A percentile compares a stretch with the other conserved stretches of the same genome.
phyloP scores from a whole-genome alignment of 1,139 yeast species.

The Pichia sp. region DNA sequence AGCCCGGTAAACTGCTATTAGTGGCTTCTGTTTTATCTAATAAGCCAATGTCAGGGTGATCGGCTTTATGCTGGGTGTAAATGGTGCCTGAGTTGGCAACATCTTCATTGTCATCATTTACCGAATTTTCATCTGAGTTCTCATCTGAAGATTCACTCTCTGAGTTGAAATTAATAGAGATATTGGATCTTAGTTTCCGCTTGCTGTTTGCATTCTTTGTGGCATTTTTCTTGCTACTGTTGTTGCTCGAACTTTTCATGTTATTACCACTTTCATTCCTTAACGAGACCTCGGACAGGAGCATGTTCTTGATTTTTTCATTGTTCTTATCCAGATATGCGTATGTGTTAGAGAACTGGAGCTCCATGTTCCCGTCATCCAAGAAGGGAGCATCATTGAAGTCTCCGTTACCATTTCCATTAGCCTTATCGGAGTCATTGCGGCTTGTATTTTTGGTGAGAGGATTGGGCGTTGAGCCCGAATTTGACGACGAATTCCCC shows the following conservation, averaged over 20 bases:
- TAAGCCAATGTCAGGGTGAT: background rate
- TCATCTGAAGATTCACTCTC: slow-evolving; percentile 25
- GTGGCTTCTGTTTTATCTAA: background rate
- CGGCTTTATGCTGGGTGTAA: background rate
- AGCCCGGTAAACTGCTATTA: background rate
- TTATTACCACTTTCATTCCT: slow-evolving; percentile 20
- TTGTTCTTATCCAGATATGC: slow-evolving; percentile 16
- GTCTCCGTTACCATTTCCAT: slow-evolving; percentile 25
- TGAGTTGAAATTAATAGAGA: slow-evolving; percentile 23
- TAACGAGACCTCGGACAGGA: slow-evolving; percentile 18
- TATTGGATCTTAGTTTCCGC: slow-evolving; percentile 11
- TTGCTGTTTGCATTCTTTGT: slow-evolving; percentile 2
- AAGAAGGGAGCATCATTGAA: slow-evolving; percentile 30
- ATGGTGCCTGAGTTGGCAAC: background rate
- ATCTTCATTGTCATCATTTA: background rate
- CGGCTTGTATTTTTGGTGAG: background rate
- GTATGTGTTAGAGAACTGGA: slow-evolving; percentile 23
- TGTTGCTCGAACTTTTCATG: background rate
- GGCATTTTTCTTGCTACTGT: slow-evolving; percentile 3
- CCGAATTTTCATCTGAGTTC: slow-evolving; percentile 17
- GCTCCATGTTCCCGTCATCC: slow-evolving; percentile 31
- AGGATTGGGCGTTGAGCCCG: slow-evolving; percentile 3
- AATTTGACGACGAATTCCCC: slow-evolving; percentile 44
- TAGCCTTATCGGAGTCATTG: slow-evolving; percentile 17
- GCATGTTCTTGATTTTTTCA: slow-evolving; percentile 9